A percentile compares a stretch with the other conserved stretches of the same genome.
phyloP scores from a whole-genome alignment of 108 stramenopile genomes.

The Skeletonema tropicum region DNA sequence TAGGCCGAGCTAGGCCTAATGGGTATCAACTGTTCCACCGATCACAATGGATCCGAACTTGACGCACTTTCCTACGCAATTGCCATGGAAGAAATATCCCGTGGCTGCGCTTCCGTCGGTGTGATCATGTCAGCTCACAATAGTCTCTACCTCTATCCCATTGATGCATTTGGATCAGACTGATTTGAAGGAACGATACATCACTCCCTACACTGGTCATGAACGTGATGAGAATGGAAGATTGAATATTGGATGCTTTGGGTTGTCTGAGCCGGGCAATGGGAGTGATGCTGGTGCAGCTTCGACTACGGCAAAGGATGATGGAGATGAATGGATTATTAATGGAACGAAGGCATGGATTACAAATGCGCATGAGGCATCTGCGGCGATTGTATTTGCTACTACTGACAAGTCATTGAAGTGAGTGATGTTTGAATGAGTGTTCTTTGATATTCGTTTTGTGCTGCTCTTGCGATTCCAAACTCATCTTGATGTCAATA shows the following conservation, averaged over 20 bases:
- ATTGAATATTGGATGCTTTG: conserved; percentile 87
- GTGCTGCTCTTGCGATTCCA: background rate
- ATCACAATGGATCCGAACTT: conserved; percentile 87
- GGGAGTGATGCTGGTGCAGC: conserved; percentile 96
- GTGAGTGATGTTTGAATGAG: conserved; percentile 55
- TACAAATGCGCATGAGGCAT: conserved; percentile 94
- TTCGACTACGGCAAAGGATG: conserved; percentile 85
- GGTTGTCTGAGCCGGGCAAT: conserved; percentile 91
- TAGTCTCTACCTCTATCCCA: conserved; percentile 92
- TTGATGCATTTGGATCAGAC: conserved; percentile 91
- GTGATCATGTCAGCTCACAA: conserved; percentile 97
- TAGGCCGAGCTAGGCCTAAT: conserved; percentile 94
- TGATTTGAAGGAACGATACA: conserved; percentile 82
- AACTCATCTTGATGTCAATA: background rate
- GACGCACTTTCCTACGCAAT: conserved; percentile 97
- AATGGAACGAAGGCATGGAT: conserved; percentile 99
- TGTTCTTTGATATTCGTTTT: background rate
- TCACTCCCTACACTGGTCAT: conserved; percentile 71
- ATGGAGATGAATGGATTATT: conserved; percentile 90
- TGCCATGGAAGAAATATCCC: conserved; percentile 98
- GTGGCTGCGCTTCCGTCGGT: conserved; percentile 95
- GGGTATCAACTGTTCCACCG: conserved; percentile 89
- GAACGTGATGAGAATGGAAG: conserved; percentile 44
- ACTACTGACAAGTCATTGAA: conserved; percentile 96
- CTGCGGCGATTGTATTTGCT: conserved; percentile 94